Conservation (phyloP, 129 eudicot species). For the carrot (Daucus carota) region DH1_v3.0 NC_030387.2:25943001-25943500, state of each 20-base stretch:
- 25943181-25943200: neutral
- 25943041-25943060: too few relatives aligned
- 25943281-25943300: conserved; percentile 1
- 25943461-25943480: neutral
- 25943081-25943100: conserved; percentile 7
- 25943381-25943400: neutral
- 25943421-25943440: neutral
- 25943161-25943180: conserved; percentile 2
- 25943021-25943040: too few relatives aligned
- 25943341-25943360: neutral
- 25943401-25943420: neutral
- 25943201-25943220: conserved; percentile 3
- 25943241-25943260: neutral
- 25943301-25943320: neutral
- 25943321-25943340: neutral
- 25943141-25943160: conserved; percentile 4
- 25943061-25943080: neutral
- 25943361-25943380: neutral
- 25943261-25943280: neutral
- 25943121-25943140: neutral
- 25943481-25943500: neutral
- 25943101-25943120: conserved; percentile 11
- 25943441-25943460: neutral
- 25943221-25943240: neutral
- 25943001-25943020: too few relatives aligned